These are phyloP conservation scores for Suhomyces atakaporum DNA, from an alignment of 1,139 yeast species.

Conservation along the genomic window DNA sequence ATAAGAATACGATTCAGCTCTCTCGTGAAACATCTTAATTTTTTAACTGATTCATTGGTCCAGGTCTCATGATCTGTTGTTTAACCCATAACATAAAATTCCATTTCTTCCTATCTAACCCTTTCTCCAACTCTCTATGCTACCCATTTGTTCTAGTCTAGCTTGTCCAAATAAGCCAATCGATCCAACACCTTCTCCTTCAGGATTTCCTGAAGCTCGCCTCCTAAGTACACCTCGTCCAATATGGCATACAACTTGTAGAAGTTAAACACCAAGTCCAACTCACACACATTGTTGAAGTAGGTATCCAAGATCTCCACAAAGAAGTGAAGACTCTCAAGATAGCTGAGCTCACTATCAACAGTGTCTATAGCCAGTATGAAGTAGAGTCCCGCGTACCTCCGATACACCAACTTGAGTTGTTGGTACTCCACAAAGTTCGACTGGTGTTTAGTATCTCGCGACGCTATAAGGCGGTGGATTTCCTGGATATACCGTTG, in stretches of 20 bases:
- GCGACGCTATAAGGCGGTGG: slow-evolving; percentile 77
- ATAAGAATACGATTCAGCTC: too few relatives aligned
- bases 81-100: too few relatives aligned
- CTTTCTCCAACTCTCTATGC: too few relatives aligned
- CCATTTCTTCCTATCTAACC: too few relatives aligned
- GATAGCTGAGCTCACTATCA: slow-evolving; percentile 79
- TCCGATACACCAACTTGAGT: slow-evolving; percentile 75
- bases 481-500: slow-evolving; percentile 65
- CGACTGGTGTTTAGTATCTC: slow-evolving; percentile 83
- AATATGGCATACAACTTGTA: slow-evolving; percentile 68
- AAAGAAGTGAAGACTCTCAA: slow-evolving; percentile 83
- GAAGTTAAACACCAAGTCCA: slow-evolving; percentile 84
- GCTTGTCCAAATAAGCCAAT: slow-evolving; percentile 49
- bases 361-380: slow-evolving; percentile 72
- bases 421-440: slow-evolving; percentile 77
- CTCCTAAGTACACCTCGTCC: slow-evolving; percentile 77
- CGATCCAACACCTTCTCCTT: slow-evolving; percentile 58
- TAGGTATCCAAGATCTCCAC: slow-evolving; percentile 87
- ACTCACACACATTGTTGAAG: slow-evolving; percentile 90
- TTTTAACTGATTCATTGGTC: too few relatives aligned
- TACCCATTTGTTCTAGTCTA: too few relatives aligned
- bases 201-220: slow-evolving; percentile 76
- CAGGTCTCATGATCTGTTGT: too few relatives aligned
- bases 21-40: too few relatives aligned
- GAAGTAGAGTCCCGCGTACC: slow-evolving; percentile 92